Evolutionary conservation across 1,284 basidiomycete species (phyloP), one percentile per base, ranked within the genome.

Genomic region (Crepidotus sp.): DNA sequence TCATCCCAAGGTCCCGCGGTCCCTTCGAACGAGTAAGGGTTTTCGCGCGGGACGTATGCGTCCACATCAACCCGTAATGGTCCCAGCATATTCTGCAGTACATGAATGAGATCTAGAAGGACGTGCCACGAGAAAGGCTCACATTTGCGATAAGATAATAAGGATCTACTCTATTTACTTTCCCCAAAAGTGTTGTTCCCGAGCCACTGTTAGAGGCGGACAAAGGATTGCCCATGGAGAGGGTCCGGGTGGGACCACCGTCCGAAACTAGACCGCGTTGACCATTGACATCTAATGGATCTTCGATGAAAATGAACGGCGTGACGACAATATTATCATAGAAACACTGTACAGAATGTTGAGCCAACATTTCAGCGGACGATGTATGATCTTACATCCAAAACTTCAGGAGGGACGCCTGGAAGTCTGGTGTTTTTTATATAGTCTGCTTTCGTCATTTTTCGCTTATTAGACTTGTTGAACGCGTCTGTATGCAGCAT

Each of bases 401-500:
- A 71, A 24, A 96, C 77, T 55, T 93, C 83, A 3, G 80, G 73
- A 13, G 80, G 70, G 14, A 96, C 77, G 9, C 92, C 92, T n/a
- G 91, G 86, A 50, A 95, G 73, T 40, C 77, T 72, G 0, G 93
- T 94, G 57, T 97, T 97, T 65, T 81, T 87, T 52, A 96, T 72
- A 59, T 97, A 97, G 57, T 95, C 93, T 1, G 78, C 70, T 61
- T 94, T 96, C 25, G 85, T 82, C 96, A 99, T 98, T 68, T 98
- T 98, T 51, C 83, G 83, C 66, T 91, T 97, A 65, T 97, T 98
- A 54, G 90, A 92, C 64, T 85, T 90, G 67, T 98, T 98, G 72
- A 98, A 98, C 1, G 86, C 87, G 60, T 98, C 95, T 9, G 96
- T 98, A 60, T 98, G 94, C 35, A 99, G 72, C 93, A 99, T 98